Evolutionary conservation across 1,284 basidiomycete species (phyloP).

Genomic region (Puccinia triticina): DNA sequence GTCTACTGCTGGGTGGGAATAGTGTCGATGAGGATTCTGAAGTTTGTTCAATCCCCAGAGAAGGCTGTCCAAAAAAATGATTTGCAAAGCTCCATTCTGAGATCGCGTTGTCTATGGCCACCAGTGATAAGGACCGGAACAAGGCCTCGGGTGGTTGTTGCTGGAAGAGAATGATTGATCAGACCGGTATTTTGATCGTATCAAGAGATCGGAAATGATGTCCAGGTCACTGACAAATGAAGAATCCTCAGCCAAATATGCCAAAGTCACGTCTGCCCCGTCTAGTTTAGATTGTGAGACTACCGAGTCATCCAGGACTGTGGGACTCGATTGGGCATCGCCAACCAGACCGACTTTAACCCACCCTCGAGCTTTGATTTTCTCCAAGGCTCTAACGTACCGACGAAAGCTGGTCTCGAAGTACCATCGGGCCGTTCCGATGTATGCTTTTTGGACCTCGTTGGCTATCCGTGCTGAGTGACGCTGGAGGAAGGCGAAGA

Average conservation of each 20-base stretch:
- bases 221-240: slow-evolving; percentile 68
- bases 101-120: slow-evolving; percentile 88
- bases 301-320: slow-evolving; percentile 29
- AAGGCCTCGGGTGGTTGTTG: slow-evolving; percentile 79
- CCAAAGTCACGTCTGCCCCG: slow-evolving; percentile 75
- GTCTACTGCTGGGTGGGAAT: slow-evolving; percentile 1
- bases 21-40: slow-evolving; percentile 20
- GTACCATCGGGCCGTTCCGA: slow-evolving; percentile 80
- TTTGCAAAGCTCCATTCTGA: slow-evolving; percentile 85
- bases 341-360: slow-evolving; percentile 58
- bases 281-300: slow-evolving; percentile 63
- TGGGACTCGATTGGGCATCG: slow-evolving; percentile 54
- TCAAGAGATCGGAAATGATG: slow-evolving; percentile 16
- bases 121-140: slow-evolving; percentile 79
- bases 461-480: slow-evolving; percentile 79
- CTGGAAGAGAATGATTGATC: slow-evolving; percentile 62
- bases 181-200: background rate
- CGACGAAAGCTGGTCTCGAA: slow-evolving; percentile 94
- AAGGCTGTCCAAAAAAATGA: slow-evolving; percentile 70
- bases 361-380: slow-evolving; percentile 68
- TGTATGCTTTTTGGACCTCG: slow-evolving; percentile 87
- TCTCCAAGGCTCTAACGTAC: slow-evolving; percentile 78
- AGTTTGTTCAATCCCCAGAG: slow-evolving; percentile 42
- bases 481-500: slow-evolving; percentile 83
- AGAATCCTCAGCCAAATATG: slow-evolving; percentile 84